Evolutionary conservation across 257 asterid species (phyloP).

Genomic region (Penstemon barbatus): DNA sequence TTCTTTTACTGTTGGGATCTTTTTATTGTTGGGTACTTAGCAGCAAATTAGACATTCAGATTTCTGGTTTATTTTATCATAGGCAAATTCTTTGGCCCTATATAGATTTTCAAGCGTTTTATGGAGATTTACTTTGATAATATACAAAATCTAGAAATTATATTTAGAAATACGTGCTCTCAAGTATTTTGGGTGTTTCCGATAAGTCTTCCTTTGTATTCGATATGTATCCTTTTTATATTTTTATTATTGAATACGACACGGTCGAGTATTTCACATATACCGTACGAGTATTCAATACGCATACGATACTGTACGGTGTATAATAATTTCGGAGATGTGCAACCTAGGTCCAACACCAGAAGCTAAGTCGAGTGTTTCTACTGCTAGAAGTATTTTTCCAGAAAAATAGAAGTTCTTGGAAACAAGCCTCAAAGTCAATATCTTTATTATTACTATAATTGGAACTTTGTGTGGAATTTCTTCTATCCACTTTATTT

Average conservation of each 20-base stretch:
- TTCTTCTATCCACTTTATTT: background rate
- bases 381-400: background rate
- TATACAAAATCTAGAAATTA: background rate
- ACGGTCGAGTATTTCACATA: too few relatives aligned
- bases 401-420: background rate
- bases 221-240: too few relatives aligned
- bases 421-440: background rate
- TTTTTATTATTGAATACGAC: too few relatives aligned
- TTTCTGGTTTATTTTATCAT: background rate
- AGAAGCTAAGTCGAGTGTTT: background rate
- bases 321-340: too few relatives aligned
- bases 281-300: too few relatives aligned
- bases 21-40: constrained; percentile 11
- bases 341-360: too few relatives aligned
- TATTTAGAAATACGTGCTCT: background rate
- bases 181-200: background rate
- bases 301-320: too few relatives aligned
- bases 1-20: constrained; percentile 19
- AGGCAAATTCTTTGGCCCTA: background rate
- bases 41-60: background rate
- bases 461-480: too few relatives aligned
- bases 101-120: too few relatives aligned
- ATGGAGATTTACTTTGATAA: too few relatives aligned
- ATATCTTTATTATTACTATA: too few relatives aligned
- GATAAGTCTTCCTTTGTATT: too few relatives aligned